Conservation (phyloP, 768 basidiomycete species). For the Glaciozyma martinii region DNA sequence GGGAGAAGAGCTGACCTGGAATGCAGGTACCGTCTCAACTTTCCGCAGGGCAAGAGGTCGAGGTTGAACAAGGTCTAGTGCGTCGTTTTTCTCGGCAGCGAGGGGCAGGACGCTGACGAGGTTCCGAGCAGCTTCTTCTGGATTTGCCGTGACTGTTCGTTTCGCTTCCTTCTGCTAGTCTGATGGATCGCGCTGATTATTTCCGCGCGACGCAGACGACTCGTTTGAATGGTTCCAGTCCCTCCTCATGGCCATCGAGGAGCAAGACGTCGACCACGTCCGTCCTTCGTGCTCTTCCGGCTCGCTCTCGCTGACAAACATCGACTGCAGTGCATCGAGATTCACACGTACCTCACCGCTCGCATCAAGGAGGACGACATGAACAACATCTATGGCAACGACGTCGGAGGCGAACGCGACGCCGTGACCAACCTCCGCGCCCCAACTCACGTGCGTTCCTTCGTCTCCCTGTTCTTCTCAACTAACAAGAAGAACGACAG, state of each 20-base stretch:
- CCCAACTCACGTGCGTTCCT: constrained; percentile 74
- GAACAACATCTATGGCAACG: constrained; percentile 74
- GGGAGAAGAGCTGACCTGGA: constrained; percentile 39
- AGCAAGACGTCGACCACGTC: constrained; percentile 67
- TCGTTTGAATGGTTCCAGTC: constrained; percentile 65
- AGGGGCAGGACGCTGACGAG: background rate
- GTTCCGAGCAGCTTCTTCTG: constrained; percentile 27
- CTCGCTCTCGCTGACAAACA: background rate
- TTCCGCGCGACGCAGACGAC: background rate
- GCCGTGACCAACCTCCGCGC: constrained; percentile 79
- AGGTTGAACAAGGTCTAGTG: constrained; percentile 65
- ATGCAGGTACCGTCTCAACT: constrained; percentile 95
- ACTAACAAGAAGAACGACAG: constrained; percentile 36
- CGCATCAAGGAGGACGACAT: constrained; percentile 86
- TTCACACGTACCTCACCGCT: constrained; percentile 82
- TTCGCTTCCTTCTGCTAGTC: background rate
- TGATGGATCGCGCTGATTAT: background rate
- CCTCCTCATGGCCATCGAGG: constrained; percentile 82
- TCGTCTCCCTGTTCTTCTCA: constrained; percentile 48
- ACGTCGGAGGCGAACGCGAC: constrained; percentile 81
- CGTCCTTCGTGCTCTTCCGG: background rate
- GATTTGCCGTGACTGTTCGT: constrained; percentile 30
- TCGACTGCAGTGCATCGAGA: constrained; percentile 47
- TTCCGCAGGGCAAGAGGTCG: constrained; percentile 61
- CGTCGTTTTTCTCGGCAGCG: background rate